A percentile compares a stretch with the other conserved stretches of the same genome.
phyloP scores from a whole-genome alignment of 179 eudicot species.

The Kewa caespitosa region DNA sequence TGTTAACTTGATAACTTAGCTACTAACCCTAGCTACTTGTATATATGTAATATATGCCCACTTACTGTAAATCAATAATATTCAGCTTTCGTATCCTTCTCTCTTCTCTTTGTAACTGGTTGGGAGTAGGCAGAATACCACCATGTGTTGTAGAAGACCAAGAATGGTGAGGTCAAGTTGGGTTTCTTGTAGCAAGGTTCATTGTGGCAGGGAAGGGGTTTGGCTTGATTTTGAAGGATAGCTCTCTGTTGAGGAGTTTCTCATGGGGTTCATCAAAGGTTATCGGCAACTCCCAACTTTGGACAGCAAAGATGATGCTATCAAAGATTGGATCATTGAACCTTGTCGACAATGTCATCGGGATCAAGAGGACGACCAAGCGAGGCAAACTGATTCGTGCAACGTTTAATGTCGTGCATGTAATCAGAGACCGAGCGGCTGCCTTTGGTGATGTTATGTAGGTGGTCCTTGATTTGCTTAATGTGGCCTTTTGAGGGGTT shows the following conservation, averaged over 20 bases:
- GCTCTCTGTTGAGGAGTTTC: constrained; percentile 10
- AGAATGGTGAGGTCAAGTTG: no score
- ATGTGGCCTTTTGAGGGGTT: not conserved
- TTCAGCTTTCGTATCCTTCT: no score
- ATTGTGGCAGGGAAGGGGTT: no score
- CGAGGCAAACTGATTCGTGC: constrained; percentile 1
- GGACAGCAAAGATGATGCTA: not conserved
- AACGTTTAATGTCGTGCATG: not conserved
- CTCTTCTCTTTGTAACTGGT: no score
- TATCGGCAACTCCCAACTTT: not conserved
- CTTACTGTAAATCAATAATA: no score
- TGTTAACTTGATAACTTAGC: no score
- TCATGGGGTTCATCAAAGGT: constrained; percentile 8
- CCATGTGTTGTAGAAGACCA: no score
- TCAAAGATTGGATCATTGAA: constrained; percentile 10
- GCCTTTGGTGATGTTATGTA: not conserved
- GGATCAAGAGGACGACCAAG: not conserved
- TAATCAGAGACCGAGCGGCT: not conserved
- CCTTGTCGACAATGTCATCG: constrained; percentile 1
- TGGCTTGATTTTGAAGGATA: not conserved
- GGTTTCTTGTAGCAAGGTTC: no score
- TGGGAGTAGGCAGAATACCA: no score
- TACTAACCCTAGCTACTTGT: no score
- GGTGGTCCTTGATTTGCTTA: not conserved
- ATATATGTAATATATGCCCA: no score